phyloP scores from a whole-genome alignment of 2,329 filamentous ascomycete genomes.

The Fonsecaea pedrosoi region DNA sequence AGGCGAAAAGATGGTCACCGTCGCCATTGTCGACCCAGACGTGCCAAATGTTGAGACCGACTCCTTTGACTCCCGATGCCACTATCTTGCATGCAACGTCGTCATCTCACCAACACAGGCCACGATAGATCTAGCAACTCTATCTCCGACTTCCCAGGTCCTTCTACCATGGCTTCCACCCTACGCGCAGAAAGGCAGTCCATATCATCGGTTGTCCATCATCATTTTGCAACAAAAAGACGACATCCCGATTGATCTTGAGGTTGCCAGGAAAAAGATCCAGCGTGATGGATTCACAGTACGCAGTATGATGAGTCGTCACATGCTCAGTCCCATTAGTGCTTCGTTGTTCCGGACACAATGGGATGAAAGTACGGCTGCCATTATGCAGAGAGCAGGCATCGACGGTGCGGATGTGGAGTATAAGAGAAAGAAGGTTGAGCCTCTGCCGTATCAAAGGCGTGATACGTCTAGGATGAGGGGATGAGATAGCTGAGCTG shows the following conservation, averaged over 20 bases:
- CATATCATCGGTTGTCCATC: constrained; percentile 86
- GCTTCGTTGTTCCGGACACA: constrained; percentile 85
- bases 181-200: constrained; percentile 84
- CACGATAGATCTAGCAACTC: constrained; percentile 68
- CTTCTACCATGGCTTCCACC: constrained; percentile 83
- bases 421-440: constrained; percentile 79
- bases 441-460: constrained; percentile 70
- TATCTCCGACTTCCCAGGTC: constrained; percentile 69
- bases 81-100: constrained; percentile 82
- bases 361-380: constrained; percentile 88
- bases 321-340: constrained; percentile 74
- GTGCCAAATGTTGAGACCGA: constrained; percentile 80
- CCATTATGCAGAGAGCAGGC: constrained; percentile 80
- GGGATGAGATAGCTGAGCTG: constrained; percentile 50
- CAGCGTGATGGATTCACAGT: constrained; percentile 74
- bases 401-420: constrained; percentile 80
- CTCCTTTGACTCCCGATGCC: constrained; percentile 78
- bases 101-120: constrained; percentile 66
- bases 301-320: constrained; percentile 74
- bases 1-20: constrained; percentile 79
- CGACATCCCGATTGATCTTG: constrained; percentile 64
- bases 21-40: constrained; percentile 88
- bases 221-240: constrained; percentile 81
- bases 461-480: constrained; percentile 52
- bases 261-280: constrained; percentile 60